A percentile compares a stretch with the other conserved stretches of the same genome.
Conservation (phyloP, 2,329 filamentous ascomycete genomes). For the Aspergillus intermedius region DNA sequence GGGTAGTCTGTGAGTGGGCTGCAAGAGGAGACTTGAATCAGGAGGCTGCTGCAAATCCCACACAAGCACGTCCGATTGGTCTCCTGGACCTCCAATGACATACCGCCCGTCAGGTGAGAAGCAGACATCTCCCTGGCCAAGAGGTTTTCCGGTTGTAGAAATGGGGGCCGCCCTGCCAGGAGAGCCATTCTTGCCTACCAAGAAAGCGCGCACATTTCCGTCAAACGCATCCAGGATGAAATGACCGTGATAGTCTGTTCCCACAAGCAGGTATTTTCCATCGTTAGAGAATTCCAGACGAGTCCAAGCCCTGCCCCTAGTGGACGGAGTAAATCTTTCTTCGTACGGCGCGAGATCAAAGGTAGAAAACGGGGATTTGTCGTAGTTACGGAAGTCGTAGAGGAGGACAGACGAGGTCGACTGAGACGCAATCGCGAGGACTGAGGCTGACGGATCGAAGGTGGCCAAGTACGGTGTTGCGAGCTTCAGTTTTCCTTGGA, state of each 20-base stretch:
- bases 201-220: slow-evolving; percentile 68
- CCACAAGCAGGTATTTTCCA: slow-evolving; percentile 76
- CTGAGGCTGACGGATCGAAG: slow-evolving; percentile 85
- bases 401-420: slow-evolving; percentile 72
- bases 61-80: slow-evolving; percentile 65
- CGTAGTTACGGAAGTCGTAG: slow-evolving; percentile 90
- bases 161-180: slow-evolving; percentile 45
- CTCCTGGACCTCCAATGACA: slow-evolving; percentile 69
- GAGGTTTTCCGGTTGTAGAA: slow-evolving; percentile 49
- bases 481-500: slow-evolving; percentile 73
- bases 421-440: slow-evolving; percentile 84
- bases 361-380: slow-evolving; percentile 79
- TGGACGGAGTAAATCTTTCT: slow-evolving; percentile 48
- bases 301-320: slow-evolving; percentile 60
- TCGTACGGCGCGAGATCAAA: slow-evolving; percentile 66
- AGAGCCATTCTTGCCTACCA: slow-evolving; percentile 45
- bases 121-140: slow-evolving; percentile 67
- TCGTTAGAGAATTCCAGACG: slow-evolving; percentile 95
- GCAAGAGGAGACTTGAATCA: slow-evolving; percentile 48
- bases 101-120: slow-evolving; percentile 87
- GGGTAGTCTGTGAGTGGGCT: slow-evolving; percentile 34
- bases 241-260: slow-evolving; percentile 77
- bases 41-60: slow-evolving; percentile 69
- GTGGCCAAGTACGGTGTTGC: slow-evolving; percentile 75
- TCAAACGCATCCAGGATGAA: slow-evolving; percentile 92